Evolutionary conservation across 148 eudicot species (phyloP).

Genomic region (Chenopodium suecicum): DNA sequence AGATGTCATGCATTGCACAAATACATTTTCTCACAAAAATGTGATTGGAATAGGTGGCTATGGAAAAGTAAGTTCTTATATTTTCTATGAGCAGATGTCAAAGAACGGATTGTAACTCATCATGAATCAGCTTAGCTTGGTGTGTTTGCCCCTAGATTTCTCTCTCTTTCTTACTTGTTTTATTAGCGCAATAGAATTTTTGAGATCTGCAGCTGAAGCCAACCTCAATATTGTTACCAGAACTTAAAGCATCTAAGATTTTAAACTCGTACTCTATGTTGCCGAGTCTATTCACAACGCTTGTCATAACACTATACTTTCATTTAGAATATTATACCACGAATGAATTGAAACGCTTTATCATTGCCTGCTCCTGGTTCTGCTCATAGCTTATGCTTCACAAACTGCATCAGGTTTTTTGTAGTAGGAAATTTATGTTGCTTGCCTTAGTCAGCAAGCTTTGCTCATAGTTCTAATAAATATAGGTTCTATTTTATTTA

Average conservation of each 20-base stretch:
- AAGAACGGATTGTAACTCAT: neutral
- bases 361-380: neutral
- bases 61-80: conserved; percentile 48
- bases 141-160: neutral
- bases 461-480: neutral
- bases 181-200: neutral
- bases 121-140: neutral
- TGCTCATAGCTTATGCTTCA: neutral
- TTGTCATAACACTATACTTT: neutral
- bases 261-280: neutral
- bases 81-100: neutral
- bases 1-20: conserved; percentile 47
- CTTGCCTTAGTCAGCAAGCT: neutral
- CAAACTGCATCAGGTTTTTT: neutral
- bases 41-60: conserved; percentile 67
- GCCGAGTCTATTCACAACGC: neutral
- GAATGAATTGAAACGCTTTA: neutral
- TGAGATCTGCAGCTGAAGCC: neutral
- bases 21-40: conserved; percentile 47
- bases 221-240: neutral
- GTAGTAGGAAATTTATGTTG: neutral
- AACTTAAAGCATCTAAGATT: neutral
- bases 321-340: neutral
- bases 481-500: no score
- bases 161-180: neutral